These are phyloP conservation scores for Nyssa sinensis DNA, from an alignment of 148 eudicot species.

Conservation along the genomic window DNA sequence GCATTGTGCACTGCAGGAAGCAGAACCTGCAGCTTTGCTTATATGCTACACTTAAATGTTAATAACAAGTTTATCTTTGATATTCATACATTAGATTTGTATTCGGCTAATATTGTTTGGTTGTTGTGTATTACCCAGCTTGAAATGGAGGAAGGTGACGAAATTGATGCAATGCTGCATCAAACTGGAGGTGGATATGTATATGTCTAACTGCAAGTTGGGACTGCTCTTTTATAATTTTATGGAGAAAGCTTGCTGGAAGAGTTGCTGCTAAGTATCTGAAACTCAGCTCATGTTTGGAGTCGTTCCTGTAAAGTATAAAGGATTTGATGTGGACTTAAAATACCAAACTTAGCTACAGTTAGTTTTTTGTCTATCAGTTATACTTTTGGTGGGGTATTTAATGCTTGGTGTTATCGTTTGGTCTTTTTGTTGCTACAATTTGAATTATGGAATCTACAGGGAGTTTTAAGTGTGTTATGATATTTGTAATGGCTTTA, in stretches of 20 bases:
- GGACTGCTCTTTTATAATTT: not conserved
- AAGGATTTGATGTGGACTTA: not conserved
- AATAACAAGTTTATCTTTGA: too few relatives aligned
- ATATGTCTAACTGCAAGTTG: not conserved
- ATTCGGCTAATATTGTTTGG: not conserved
- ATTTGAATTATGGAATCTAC: not conserved
- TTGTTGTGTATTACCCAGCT: slow-evolving; percentile 28
- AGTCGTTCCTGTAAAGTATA: not conserved
- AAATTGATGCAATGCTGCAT: slow-evolving; percentile 67
- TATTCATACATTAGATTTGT: not conserved
- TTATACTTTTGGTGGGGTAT: not conserved
- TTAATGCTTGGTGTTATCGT: not conserved
- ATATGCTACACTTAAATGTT: not conserved
- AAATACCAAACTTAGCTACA: too few relatives aligned
- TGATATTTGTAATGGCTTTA: too few relatives aligned
- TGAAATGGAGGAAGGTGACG: slow-evolving; percentile 71
- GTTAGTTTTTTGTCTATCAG: too few relatives aligned
- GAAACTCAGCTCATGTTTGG: not conserved
- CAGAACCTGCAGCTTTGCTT: not conserved
- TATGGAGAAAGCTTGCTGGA: not conserved
- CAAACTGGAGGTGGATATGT: slow-evolving; percentile 46
- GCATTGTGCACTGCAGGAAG: too few relatives aligned
- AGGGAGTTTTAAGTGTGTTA: not conserved
- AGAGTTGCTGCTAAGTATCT: not conserved
- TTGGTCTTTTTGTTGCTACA: not conserved